Evolutionary conservation across 495 filamentous ascomycete genomes (phyloP), one percentile per base, ranked within the genome.

Genomic region (Echria macrotheca): DNA sequence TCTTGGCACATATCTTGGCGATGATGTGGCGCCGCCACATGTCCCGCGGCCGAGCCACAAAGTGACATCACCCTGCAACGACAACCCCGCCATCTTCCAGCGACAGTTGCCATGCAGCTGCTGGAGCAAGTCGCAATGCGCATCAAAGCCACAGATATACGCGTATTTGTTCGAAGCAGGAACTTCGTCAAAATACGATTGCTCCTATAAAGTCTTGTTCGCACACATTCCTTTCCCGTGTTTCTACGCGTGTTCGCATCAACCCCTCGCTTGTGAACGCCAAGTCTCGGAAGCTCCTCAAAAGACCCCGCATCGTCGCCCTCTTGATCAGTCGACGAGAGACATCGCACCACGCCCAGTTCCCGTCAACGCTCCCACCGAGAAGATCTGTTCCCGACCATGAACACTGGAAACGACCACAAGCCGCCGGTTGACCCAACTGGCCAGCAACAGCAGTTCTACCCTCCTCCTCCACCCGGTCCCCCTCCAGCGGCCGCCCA

Each of bases 381-480:
- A 25, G n/a, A 26, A 21, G n/a, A n/a, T n/a, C n/a, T n/a, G n/a
- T 18, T n/a, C 35, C 23, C 22, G 24, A 53, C 36, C n/a, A 60
- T 57, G 54, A 55, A 32, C 42, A 39, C 46, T 6, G 50, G 29
- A 32, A 51, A 58, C 37, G 50, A 50, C 24, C 44, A 53, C 21
- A 46, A 52, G 38, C 54, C 42, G 28, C 44, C 48, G 23, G 42
- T 28, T 21, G 49, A 42, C 23, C n/a, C n/a, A n/a, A n/a, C n/a
- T n/a, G 33, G 52, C 6, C 41, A 43, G 18, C 40, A 52, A 8
- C 44, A 44, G 37, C 35, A 58, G 18, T 52, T 47, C 24, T 55
- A 55, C 37, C 54, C 58, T 0, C 59, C 57, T 11, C 57, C 55
- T 5, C 62, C 60, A 21, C 57, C 57, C 0, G 52, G 52, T 0